phyloP scores from a whole-genome alignment of 805 yeast species.

The Ogataea ganodermae region DNA sequence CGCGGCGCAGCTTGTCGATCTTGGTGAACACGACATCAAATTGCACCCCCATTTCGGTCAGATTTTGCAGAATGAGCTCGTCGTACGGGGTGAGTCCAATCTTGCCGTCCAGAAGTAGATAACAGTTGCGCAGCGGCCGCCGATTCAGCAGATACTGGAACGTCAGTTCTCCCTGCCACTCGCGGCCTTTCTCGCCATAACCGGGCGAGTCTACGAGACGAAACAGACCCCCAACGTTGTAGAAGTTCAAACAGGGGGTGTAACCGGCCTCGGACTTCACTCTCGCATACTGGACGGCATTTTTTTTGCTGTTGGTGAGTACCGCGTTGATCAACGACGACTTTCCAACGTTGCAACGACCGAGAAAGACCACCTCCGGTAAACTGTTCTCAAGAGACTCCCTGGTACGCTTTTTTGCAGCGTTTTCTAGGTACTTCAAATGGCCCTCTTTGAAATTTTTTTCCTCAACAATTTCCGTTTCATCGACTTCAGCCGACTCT shows the following conservation, averaged over 20 bases:
- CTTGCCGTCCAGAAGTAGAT: slow-evolving; percentile 59
- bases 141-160: slow-evolving; percentile 61
- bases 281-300: slow-evolving; percentile 43
- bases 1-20: slow-evolving; percentile 55
- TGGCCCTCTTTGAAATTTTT: slow-evolving; percentile 30
- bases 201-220: slow-evolving; percentile 88
- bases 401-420: slow-evolving; percentile 23
- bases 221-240: slow-evolving; percentile 61
- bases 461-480: slow-evolving; percentile 7
- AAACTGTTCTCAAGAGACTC: slow-evolving; percentile 35
- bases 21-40: slow-evolving; percentile 80
- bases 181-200: slow-evolving; percentile 71
- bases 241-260: slow-evolving; percentile 69
- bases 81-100: slow-evolving; percentile 65
- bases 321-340: slow-evolving; percentile 71
- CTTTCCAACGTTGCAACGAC: slow-evolving; percentile 86
- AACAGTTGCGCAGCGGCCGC: slow-evolving; percentile 55
- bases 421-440: slow-evolving; percentile 26
- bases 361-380: slow-evolving; percentile 78
- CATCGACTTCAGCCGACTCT: not conserved
- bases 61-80: slow-evolving; percentile 47
- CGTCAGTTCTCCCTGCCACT: slow-evolving; percentile 69
- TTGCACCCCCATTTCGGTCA: slow-evolving; percentile 58
- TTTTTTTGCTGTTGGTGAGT: slow-evolving; percentile 41
- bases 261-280: slow-evolving; percentile 40